Evolutionary conservation across 257 asterid species (phyloP).

Genomic region (Thymus quinquecostatus): DNA sequence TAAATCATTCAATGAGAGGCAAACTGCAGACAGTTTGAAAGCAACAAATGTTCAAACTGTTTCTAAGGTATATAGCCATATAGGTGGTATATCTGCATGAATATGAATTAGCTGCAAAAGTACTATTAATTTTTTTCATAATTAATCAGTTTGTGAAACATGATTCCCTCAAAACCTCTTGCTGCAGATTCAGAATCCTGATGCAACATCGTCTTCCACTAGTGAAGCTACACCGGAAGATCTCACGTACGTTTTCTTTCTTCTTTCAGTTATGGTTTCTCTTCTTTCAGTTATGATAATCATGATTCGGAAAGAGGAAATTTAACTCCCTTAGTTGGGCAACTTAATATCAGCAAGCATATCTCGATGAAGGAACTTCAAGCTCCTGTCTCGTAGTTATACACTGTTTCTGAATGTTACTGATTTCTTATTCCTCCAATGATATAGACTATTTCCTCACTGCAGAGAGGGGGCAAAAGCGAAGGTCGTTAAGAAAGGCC

Average conservation of each 20-base stretch:
- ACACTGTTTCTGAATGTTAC: slow-evolving; percentile 12
- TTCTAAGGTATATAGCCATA: slow-evolving; percentile 47
- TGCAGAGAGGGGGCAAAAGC: slow-evolving; percentile 50
- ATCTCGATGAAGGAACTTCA: slow-evolving; percentile 16
- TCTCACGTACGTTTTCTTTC: slow-evolving; percentile 38
- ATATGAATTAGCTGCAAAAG: slow-evolving; percentile 13
- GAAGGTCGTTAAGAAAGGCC: slow-evolving; percentile 43
- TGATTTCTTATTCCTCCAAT: not conserved
- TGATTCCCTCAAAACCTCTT: slow-evolving; percentile 28
- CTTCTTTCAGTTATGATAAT: not conserved
- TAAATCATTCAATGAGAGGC: slow-evolving; percentile 45
- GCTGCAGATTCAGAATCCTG: slow-evolving; percentile 49
- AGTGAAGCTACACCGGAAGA: slow-evolving; percentile 46
- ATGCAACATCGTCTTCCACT: slow-evolving; percentile 42
- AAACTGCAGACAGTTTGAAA: slow-evolving; percentile 35
- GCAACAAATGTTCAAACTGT: slow-evolving; percentile 26
- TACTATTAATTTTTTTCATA: not conserved
- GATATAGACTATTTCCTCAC: slow-evolving; percentile 28
- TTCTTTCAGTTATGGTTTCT: slow-evolving; percentile 20
- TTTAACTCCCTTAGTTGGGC: slow-evolving; percentile 14
- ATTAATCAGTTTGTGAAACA: slow-evolving; percentile 4
- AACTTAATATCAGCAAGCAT: slow-evolving; percentile 18
- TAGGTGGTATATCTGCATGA: slow-evolving; percentile 20
- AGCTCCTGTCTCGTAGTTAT: slow-evolving; percentile 12
- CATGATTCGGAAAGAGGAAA: slow-evolving; percentile 17